Evolutionary conservation across 306 rosid genomes (phyloP), one percentile per base, ranked within the genome.

Genomic region (Medicago truncatula): DNA sequence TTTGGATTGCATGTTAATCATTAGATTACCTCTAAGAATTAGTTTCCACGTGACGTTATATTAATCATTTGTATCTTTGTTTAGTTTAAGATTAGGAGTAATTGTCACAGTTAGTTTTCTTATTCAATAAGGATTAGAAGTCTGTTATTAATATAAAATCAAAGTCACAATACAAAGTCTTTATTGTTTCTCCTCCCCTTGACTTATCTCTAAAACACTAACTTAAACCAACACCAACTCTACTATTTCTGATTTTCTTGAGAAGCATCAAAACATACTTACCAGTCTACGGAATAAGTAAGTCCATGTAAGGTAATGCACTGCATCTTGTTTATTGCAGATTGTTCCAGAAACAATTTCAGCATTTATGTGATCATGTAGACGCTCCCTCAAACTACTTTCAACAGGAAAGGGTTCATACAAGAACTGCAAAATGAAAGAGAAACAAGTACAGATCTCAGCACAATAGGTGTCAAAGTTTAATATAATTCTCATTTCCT

Each of bases 371-470:
- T 94, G 98, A 41, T 87, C 83, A 80, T 92, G 98, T 86, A 94
- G 64, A 52, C 81, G 89, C 86, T 92, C 98, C 83, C 83, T 90
- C 90, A 94, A 84, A 84, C 98, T 94, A 83, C 96, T 94, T 90
- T 94, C 98, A 49, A 94, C 98, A 2, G 98, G 98, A 82, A 94
- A 94, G 70, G 98, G 97, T 79, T 94, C 98, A 70, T 94, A 94
- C 83, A 94, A 80, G 83, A 94, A 94, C 98, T 93, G 96, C 89
- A 86, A 72, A 77, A 67, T 8, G 56, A 81, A 57, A 74, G 57
- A 79, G 41, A 28, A 76, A 70, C 72, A 77, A 84, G 71, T 69
- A 40, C 46, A 76, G 63, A 60, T 65, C 44, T 75, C 73, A 71
- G 73, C 56, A 66, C n/a, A 80, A 15, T 44, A 77, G 69, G 63